A percentile compares a stretch with the other conserved stretches of the same genome.
Conservation (phyloP, 768 basidiomycete species). For the Mycena kentingensis region DNA sequence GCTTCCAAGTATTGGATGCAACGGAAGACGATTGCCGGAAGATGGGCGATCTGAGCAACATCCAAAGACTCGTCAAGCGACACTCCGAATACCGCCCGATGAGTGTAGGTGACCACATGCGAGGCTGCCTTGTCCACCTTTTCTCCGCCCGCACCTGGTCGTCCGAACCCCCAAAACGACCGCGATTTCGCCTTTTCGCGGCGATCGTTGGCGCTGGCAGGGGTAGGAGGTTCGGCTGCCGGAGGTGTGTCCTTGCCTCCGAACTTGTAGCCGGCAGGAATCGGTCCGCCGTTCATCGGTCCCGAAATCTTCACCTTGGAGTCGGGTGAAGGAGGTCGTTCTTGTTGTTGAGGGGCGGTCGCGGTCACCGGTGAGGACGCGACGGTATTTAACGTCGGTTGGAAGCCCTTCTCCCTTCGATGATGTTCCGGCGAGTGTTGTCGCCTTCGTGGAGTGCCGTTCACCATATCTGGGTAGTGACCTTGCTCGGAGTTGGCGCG, state of each 20-base stretch:
- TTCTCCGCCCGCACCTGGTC: constrained; percentile 49
- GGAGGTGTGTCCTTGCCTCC: constrained; percentile 67
- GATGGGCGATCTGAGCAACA: constrained; percentile 83
- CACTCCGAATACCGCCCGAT: constrained; percentile 87
- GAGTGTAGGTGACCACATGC: constrained; percentile 40
- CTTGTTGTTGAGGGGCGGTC: constrained; percentile 34
- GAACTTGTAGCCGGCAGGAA: constrained; percentile 90
- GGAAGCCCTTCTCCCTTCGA: constrained; percentile 63
- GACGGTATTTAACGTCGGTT: constrained; percentile 55
- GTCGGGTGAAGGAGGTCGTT: constrained; percentile 37
- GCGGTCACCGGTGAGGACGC: constrained; percentile 47
- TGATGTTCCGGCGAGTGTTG: constrained; percentile 58
- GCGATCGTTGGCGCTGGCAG: constrained; percentile 56
- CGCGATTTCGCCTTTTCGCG: constrained; percentile 92
- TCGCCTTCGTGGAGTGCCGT: constrained; percentile 40
- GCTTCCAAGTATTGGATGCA: constrained; percentile 94
- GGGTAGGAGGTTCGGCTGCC: constrained; percentile 39
- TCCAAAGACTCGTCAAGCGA: constrained; percentile 85
- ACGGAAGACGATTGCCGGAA: constrained; percentile 94
- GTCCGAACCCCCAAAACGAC: constrained; percentile 91
- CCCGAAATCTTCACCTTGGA: constrained; percentile 84
- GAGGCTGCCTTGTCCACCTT: constrained; percentile 39
- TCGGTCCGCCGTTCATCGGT: constrained; percentile 80
- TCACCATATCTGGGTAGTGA: constrained; percentile 69
- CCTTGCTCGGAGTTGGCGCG: constrained; percentile 83